Percentiles rank a stretch among this genome's conserved stretches.
Conservation (phyloP, 2,329 filamentous ascomycete species). For the Ophiobolus disseminans region DNA sequence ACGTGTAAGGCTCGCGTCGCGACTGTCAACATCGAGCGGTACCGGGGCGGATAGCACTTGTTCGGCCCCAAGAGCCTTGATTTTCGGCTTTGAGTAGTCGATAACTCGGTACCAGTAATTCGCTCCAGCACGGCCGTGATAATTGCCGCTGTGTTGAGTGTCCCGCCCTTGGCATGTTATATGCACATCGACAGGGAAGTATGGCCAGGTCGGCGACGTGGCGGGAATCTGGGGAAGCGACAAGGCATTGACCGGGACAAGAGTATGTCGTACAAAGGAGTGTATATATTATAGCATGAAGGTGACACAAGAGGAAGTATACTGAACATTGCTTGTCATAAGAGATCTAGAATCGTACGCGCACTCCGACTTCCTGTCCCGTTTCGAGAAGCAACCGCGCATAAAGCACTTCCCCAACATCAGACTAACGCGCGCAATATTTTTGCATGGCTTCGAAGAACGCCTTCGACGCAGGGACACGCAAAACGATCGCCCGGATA, state of each 20-base stretch:
- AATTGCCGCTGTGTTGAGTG: slow-evolving; percentile 2
- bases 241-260: too few relatives aligned
- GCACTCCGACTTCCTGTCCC: too few relatives aligned
- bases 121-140: neutral
- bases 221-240: too few relatives aligned
- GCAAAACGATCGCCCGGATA: neutral
- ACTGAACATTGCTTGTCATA: too few relatives aligned
- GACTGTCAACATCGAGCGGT: too few relatives aligned
- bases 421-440: neutral
- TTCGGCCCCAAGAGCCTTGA: neutral
- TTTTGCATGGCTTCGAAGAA: neutral
- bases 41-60: neutral
- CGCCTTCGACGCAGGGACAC: neutral
- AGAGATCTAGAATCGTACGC: too few relatives aligned
- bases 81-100: neutral
- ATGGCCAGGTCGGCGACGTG: too few relatives aligned
- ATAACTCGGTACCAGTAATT: neutral
- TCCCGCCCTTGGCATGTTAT: too few relatives aligned
- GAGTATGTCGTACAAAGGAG: too few relatives aligned
- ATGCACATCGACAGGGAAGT: too few relatives aligned
- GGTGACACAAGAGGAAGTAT: too few relatives aligned
- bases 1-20: neutral
- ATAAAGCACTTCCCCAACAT: neutral
- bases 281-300: too few relatives aligned
- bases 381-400: neutral